Evolutionary conservation across 2,329 filamentous ascomycete genomes (phyloP).

Genomic region (Botrytis paeoniae): DNA sequence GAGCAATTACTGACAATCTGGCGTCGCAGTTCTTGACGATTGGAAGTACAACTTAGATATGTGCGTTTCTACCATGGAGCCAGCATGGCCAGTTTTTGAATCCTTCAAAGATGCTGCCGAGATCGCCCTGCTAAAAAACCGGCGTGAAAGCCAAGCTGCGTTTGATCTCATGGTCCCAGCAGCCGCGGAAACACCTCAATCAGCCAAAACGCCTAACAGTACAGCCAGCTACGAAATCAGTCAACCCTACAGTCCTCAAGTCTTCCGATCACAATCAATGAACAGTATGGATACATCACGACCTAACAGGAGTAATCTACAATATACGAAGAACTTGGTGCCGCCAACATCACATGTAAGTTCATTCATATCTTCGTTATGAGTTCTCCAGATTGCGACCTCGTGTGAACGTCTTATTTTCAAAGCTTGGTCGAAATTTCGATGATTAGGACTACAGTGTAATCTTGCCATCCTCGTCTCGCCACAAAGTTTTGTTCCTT

Average conservation of each 20-base stretch:
- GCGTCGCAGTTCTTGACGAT: slow-evolving; percentile 27
- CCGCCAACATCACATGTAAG: slow-evolving; percentile 13
- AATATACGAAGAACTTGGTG: slow-evolving; percentile 20
- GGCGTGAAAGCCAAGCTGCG: slow-evolving; percentile 33
- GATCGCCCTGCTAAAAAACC: slow-evolving; percentile 22
- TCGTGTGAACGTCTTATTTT: background rate
- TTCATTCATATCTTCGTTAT: background rate
- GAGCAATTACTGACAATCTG: background rate
- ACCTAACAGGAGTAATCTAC: slow-evolving; percentile 11
- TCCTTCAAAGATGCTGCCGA: slow-evolving; percentile 26
- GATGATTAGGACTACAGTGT: background rate
- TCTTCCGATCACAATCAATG: slow-evolving; percentile 22
- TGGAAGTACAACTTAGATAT: slow-evolving; percentile 35
- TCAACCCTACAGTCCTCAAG: slow-evolving; percentile 28
- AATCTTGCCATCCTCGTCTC: background rate
- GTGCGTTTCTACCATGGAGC: slow-evolving; percentile 33
- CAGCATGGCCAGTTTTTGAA: slow-evolving; percentile 35
- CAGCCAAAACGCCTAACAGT: slow-evolving; percentile 31
- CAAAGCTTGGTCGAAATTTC: background rate
- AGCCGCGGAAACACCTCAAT: slow-evolving; percentile 27
- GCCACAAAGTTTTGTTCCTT: background rate
- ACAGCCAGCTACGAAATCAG: slow-evolving; percentile 27
- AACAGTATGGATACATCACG: slow-evolving; percentile 14
- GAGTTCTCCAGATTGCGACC: background rate
- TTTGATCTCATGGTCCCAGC: slow-evolving; percentile 32